Percentiles rank a stretch among this genome's conserved stretches.
phyloP scores from a whole-genome alignment of 1,139 yeast genomes.

The Candida sanyaensis region DNA sequence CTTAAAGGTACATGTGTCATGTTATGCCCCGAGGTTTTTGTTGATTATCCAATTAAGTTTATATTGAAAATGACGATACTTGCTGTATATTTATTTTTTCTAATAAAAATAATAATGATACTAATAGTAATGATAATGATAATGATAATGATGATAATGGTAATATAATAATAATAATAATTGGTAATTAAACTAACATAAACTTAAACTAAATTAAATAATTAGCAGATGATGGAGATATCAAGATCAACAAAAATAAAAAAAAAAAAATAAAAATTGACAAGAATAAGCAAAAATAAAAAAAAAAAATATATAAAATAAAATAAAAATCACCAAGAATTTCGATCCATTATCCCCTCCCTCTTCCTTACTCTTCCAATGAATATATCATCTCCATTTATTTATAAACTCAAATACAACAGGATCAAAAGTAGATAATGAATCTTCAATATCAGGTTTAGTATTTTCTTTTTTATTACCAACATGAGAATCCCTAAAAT shows the following conservation, averaged over 20 bases:
- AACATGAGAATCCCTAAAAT: slow-evolving; percentile 18
- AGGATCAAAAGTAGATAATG: slow-evolving; percentile 7
- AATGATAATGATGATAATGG: no score
- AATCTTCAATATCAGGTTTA: slow-evolving; percentile 1
- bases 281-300: neutral
- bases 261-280: neutral
- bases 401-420: slow-evolving; percentile 11
- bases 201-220: no score
- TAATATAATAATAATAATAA: no score
- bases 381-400: slow-evolving; percentile 11
- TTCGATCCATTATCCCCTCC: neutral
- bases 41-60: no score
- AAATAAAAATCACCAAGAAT: no score
- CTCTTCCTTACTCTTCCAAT: neutral
- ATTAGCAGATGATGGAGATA: neutral
- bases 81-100: neutral
- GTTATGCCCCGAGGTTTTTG: no score
- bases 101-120: neutral
- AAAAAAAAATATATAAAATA: neutral
- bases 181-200: no score
- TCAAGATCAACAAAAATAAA: neutral
- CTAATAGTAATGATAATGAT: neutral
- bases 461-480: slow-evolving; percentile 14
- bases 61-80: no score
- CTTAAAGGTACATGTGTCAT: no score